These are phyloP conservation scores for Colletotrichum theobromicola DNA, from an alignment of 2,329 filamentous ascomycete genomes.

Conservation along the genomic window DNA sequence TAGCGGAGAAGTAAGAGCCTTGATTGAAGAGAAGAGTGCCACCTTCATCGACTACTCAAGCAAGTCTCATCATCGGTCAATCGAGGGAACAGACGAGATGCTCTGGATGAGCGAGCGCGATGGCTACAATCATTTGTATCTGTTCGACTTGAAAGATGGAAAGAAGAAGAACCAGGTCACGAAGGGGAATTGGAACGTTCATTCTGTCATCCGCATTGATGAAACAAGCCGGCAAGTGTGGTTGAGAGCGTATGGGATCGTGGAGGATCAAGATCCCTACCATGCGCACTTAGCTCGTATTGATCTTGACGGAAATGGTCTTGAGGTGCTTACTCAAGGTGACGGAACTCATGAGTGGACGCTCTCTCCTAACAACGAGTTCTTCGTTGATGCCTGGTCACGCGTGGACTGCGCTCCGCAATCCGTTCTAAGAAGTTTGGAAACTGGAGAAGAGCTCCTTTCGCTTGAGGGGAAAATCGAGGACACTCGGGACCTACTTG, in stretches of 20 bases:
- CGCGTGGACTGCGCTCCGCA: not conserved
- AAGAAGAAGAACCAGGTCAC: slow-evolving; percentile 26
- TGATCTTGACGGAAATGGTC: slow-evolving; percentile 30
- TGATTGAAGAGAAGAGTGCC: slow-evolving; percentile 28
- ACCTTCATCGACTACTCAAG: slow-evolving; percentile 25
- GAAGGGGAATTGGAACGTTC: slow-evolving; percentile 27
- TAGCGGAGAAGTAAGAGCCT: slow-evolving; percentile 19
- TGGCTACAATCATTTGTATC: slow-evolving; percentile 33
- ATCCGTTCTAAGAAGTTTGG: not conserved
- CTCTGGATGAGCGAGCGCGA: slow-evolving; percentile 34
- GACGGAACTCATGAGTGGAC: slow-evolving; percentile 31
- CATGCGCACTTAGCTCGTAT: slow-evolving; percentile 27
- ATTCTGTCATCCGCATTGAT: not conserved
- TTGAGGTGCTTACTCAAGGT: slow-evolving; percentile 28
- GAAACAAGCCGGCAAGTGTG: not conserved
- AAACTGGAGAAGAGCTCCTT: not conserved
- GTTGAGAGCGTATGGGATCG: slow-evolving; percentile 24
- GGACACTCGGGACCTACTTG: not conserved
- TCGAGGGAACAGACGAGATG: slow-evolving; percentile 21
- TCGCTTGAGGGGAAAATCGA: not conserved
- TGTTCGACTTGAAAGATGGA: slow-evolving; percentile 21
- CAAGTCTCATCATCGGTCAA: not conserved
- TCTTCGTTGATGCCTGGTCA: not conserved
- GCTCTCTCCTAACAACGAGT: slow-evolving; percentile 20
- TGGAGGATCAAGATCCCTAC: slow-evolving; percentile 28